These are phyloP conservation scores for Cladophialophora carrionii DNA, from an alignment of 2,329 filamentous ascomycete species.

Conservation along the genomic window DNA sequence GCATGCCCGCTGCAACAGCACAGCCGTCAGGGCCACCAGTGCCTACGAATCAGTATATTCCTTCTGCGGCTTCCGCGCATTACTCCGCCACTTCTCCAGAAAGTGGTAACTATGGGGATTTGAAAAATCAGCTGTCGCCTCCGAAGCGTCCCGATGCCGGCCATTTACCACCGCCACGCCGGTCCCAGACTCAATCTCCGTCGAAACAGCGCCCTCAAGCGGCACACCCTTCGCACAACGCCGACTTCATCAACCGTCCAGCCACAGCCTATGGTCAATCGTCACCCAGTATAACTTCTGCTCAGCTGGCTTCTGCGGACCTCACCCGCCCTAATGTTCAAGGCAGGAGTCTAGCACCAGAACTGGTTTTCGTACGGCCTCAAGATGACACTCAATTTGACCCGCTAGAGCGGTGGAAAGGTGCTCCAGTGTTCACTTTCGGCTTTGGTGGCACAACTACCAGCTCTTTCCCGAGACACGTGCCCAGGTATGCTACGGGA, in stretches of 20 bases:
- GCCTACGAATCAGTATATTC: constrained; percentile 21
- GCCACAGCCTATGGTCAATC: constrained; percentile 58
- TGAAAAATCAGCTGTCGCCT: constrained; percentile 44
- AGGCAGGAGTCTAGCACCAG: constrained; percentile 51
- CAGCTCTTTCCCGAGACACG: constrained; percentile 83
- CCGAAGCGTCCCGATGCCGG: constrained; percentile 41
- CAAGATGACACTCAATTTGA: constrained; percentile 65
- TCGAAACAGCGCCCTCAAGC: constrained; percentile 57
- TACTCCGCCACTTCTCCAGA: constrained; percentile 37
- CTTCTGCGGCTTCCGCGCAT: constrained; percentile 15
- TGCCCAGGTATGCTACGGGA: constrained; percentile 81
- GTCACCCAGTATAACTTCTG: constrained; percentile 40
- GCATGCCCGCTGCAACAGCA: constrained; percentile 22
- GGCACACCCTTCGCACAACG: constrained; percentile 47
- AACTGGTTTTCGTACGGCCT: constrained; percentile 60
- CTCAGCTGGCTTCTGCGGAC: constrained; percentile 37
- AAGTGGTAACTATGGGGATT: constrained; percentile 23
- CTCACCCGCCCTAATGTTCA: constrained; percentile 42
- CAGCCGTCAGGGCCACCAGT: constrained; percentile 10
- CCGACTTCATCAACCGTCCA: constrained; percentile 55
- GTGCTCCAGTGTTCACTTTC: constrained; percentile 83
- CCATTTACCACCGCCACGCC: constrained; percentile 46
- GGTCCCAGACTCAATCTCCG: constrained; percentile 64
- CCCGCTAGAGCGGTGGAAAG: constrained; percentile 85
- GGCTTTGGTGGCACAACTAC: constrained; percentile 81